Base-by-base conservation (phyloP, 352 stramenopile genomes). In the Globisporangium barbulae region DNA sequence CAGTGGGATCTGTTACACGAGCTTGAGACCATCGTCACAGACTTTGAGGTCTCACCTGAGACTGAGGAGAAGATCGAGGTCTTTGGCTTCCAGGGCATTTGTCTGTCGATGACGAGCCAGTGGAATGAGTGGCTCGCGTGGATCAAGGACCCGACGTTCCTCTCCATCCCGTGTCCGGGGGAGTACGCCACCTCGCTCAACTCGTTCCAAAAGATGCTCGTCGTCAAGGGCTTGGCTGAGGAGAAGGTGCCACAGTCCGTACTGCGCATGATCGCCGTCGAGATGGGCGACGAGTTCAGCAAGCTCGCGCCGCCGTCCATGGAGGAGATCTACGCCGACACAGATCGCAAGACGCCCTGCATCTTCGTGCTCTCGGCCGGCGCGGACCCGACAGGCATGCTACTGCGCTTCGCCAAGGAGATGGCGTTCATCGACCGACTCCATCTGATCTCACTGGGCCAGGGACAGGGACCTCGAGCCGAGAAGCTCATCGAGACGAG, bases 341-440 rank as follows among this genome's bases (percentile, higher is more conserved):
- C 91, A 8, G 89, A 98, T 48, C 81, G 89, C 37, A 93, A 91
- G 59, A 98, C 93, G 9, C 93, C 93, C 12, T 97, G 93, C 61
- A 97, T 98, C 63, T 98, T 98, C 61, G 92, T 98, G 45, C 67
- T 98, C 2, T 97, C 88, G 0, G 91, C 88, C 3, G 93, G 93
- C 4, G 93, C 93, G 0, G 93, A 98, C 59, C 93, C 93, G 8
- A 98, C 93, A 5, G 89, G 85, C 0, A 97, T 98, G 88, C 72
- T 98, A 44, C 83, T 98, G 47, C 89, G 91, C 8, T 98, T 97
- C 68, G 93, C 93, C 4, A 95, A 96, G 53, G 88, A 96, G 33
- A 90, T 89, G 69, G 75, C 73, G 12, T 97, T 97, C 64, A 92
- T 79, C 47, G 88, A 97, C 61, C 78, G 90, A 0, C 65, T 98